These are phyloP conservation scores for Cenococcum geophilum DNA, from an alignment of 495 filamentous ascomycete genomes.

Conservation along the genomic window DNA sequence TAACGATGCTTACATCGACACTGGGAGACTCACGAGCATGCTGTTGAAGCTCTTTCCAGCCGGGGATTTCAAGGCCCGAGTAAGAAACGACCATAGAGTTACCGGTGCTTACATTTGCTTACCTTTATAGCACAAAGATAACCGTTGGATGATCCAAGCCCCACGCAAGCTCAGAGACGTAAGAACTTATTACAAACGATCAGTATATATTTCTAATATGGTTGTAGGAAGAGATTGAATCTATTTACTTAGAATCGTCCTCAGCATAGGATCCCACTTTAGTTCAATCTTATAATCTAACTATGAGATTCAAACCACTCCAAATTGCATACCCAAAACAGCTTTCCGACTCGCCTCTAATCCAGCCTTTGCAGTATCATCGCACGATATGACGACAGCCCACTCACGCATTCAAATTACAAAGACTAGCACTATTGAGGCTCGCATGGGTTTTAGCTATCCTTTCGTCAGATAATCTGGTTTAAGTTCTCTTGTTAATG, in stretches of 20 bases:
- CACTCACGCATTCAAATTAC: no score
- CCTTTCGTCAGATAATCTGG: no score
- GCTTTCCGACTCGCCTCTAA: no score
- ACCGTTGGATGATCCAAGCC: conserved; percentile 5
- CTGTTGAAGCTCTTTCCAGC: neutral
- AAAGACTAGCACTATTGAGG: no score
- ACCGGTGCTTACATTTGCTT: neutral
- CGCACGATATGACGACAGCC: no score
- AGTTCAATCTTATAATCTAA: no score
- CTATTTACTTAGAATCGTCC: neutral
- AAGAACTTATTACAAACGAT: neutral
- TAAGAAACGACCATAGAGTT: neutral
- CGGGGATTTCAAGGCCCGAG: conserved; percentile 1
- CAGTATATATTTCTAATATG: neutral
- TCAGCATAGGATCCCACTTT: no score
- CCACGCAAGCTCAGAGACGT: neutral
- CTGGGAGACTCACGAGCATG: neutral
- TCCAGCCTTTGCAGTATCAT: no score
- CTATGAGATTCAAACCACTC: no score
- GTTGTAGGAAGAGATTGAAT: neutral
- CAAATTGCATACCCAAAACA: no score
- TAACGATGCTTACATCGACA: neutral
- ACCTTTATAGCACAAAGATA: neutral
- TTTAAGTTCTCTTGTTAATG: no score
- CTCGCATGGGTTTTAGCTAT: no score